Base-by-base conservation (phyloP, 2,329 filamentous ascomycete species). In the Fusarium haematococcum region DNA sequence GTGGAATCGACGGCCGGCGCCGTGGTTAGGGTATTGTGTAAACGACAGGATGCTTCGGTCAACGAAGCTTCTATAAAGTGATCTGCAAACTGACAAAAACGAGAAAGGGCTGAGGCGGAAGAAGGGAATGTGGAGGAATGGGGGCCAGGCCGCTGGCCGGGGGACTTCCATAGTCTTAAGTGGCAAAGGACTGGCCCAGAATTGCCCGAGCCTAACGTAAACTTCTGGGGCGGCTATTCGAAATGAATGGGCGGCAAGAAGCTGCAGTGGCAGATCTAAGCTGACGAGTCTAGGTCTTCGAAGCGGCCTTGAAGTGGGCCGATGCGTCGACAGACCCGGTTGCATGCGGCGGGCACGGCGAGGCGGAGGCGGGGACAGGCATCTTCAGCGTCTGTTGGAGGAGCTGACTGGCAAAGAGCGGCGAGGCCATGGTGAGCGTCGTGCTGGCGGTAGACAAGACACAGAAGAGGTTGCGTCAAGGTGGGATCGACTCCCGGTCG, bases 41-140 rank as follows among this genome's bases (percentile, higher is more conserved):
- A 85, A 84, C 76, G 83, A 84, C 80, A 82, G 84, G 82, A 81
- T 83, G 81, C 82, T 80, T 84, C 83, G 84, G 70, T 85, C 84
- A 85, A 86, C 84, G 83, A 85, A 83, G 79, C 65, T 80, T 75
- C 67, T 78, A 80, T 81, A 80, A 80, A 54, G 48, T 69, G 63
- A 77, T 79, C 68, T 77, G 78, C 68, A 43, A 79, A 78, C 64
- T 77, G 73, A 75, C 45, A 74, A 73, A 54, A 76, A 76, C 72
- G 75, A 68, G 67, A 75, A 75, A 78, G 27, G 27, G 76, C 77
- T 74, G 76, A 79, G 78, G 78, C 75, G 65, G 78, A 80, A 82
- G 81, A 80, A 80, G 79, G 75, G 79, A 82, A 80, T 79, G 78
- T 73, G 78, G 76, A 82, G 75, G 70, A 77, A 75, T 72, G 73